phyloP scores from a whole-genome alignment of 139 green algal genomes.

The Coelastrella sp. region DNA sequence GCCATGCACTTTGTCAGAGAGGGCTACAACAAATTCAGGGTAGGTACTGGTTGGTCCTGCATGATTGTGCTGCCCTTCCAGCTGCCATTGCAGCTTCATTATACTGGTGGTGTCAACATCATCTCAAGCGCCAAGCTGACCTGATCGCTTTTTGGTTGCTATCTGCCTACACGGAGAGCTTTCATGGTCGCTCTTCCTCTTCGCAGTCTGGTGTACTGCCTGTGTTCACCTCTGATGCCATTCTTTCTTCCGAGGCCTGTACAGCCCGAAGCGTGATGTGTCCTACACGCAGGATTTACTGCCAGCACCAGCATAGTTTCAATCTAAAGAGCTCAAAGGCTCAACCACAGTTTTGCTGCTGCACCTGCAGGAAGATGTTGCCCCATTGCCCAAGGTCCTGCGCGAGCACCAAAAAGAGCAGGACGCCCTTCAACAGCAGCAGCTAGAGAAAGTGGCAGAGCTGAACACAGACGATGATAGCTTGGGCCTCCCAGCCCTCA shows the following conservation, averaged over 20 bases:
- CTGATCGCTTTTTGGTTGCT: too few relatives aligned
- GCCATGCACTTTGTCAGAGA: slow-evolving; percentile 61
- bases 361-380: slow-evolving; percentile 65
- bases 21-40: slow-evolving; percentile 64
- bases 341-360: neutral
- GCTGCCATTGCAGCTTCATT: neutral
- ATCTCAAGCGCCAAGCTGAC: too few relatives aligned
- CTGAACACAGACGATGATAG: slow-evolving; percentile 19
- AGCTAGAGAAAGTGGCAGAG: slow-evolving; percentile 30
- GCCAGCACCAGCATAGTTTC: too few relatives aligned
- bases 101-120: neutral
- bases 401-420: slow-evolving; percentile 8
- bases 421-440: slow-evolving; percentile 7
- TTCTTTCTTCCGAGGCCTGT: too few relatives aligned
- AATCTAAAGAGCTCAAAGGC: neutral
- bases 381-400: slow-evolving; percentile 58
- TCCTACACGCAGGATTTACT: too few relatives aligned
- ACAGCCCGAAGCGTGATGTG: too few relatives aligned
- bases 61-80: neutral
- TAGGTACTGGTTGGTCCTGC: neutral
- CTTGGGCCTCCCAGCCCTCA: neutral
- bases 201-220: too few relatives aligned
- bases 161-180: too few relatives aligned
- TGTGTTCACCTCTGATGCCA: too few relatives aligned
- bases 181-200: too few relatives aligned